A percentile compares a stretch with the other conserved stretches of the same genome.
These are phyloP conservation scores for Botryotinia narcissicola DNA, from an alignment of 2,329 filamentous ascomycete species.

Conservation along the genomic window DNA sequence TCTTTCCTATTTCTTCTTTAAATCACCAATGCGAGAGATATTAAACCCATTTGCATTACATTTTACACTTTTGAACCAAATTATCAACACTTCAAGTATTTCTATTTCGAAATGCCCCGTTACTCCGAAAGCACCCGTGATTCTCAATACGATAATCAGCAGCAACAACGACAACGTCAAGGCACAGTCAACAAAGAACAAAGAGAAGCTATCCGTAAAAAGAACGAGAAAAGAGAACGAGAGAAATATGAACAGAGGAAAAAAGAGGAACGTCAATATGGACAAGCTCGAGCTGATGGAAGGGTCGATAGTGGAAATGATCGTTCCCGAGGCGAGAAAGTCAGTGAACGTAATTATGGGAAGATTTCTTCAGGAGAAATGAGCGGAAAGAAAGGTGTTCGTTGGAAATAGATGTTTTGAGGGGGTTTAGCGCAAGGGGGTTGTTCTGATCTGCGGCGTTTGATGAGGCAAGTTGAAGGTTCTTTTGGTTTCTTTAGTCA, in stretches of 20 bases:
- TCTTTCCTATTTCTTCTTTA: background rate
- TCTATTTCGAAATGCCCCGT: background rate
- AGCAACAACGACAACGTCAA: background rate
- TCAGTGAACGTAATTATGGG: background rate
- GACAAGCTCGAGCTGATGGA: background rate
- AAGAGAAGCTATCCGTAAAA: background rate
- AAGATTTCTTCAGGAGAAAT: background rate
- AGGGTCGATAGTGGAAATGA: background rate
- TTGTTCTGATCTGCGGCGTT: background rate
- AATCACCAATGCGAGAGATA: background rate
- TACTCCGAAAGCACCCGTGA: background rate
- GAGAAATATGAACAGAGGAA: background rate
- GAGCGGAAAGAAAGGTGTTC: background rate
- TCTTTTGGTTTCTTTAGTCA: background rate
- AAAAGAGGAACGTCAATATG: background rate
- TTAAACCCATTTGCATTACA: too few relatives aligned
- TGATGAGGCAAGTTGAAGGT: background rate
- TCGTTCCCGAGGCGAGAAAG: background rate
- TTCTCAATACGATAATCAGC: background rate
- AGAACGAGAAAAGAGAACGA: background rate
- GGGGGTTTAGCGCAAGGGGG: background rate
- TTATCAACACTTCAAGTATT: background rate
- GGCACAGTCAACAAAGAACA: background rate
- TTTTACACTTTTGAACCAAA: background rate
- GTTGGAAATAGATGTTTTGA: background rate